A percentile compares a stretch with the other conserved stretches of the same genome.
These are phyloP conservation scores for Solanum raphanifolium DNA, from an alignment of 257 asterid genomes.

Conservation along the genomic window DNA sequence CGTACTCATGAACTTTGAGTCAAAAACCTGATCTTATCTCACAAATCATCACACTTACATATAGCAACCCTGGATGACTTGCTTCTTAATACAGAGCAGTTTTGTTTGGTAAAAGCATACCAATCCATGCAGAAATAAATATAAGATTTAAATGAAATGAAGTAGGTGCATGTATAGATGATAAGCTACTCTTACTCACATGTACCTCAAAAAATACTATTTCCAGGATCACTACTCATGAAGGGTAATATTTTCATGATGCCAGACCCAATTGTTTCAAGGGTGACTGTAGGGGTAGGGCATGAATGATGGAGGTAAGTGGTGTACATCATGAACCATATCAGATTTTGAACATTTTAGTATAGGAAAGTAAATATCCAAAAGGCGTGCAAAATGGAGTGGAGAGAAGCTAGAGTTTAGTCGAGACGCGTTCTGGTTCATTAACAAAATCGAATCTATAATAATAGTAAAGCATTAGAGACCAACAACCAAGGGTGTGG, in stretches of 20 bases:
- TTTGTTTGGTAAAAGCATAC: neutral
- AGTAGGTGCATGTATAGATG: neutral
- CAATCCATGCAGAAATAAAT: neutral
- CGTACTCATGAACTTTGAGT: neutral
- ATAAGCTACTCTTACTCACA: neutral
- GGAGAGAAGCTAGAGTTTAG: neutral
- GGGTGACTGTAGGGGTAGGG: neutral
- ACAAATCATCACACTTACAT: neutral
- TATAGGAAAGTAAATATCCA: neutral
- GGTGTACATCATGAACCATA: neutral
- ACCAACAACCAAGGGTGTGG: neutral
- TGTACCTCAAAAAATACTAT: neutral
- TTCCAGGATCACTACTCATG: neutral
- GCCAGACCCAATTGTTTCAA: neutral
- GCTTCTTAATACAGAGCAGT: neutral
- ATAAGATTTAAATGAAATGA: neutral
- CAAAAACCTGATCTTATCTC: neutral
- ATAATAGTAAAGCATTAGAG: neutral
- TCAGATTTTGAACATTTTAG: neutral
- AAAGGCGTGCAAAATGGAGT: neutral
- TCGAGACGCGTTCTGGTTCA: neutral
- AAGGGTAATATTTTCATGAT: neutral
- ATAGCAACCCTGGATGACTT: neutral
- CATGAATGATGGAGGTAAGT: neutral
- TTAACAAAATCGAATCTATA: neutral